Evolutionary conservation across 768 basidiomycete genomes (phyloP), one percentile per base, ranked within the genome.

Genomic region (Harrya chromipes): DNA sequence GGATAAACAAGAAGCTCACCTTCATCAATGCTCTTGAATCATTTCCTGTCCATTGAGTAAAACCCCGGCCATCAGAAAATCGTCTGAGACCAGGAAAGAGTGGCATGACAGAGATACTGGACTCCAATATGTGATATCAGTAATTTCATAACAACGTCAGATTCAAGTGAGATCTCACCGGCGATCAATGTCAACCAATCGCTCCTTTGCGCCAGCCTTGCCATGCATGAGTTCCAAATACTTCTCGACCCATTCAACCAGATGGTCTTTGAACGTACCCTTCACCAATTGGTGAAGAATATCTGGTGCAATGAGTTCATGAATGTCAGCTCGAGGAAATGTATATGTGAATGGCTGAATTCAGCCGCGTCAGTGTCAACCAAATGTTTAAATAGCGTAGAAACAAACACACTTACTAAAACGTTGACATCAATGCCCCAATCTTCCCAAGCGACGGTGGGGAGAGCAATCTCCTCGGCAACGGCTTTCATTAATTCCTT

Each of bases 21-120:
- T 72, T 72, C 69, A 72, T 72, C 4, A 72, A 52, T 0, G 60
- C 70, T 26, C 72, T 73, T 2, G 68, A 73, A 39, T 73, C 67
- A 43, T 72, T 59, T 1, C 68, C 69, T 0, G 69, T 72, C 71
- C 71, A 72, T 40, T 71, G 69, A 20, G 65, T 66, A 42, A 71
- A 71, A 2, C 55, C 45, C 0, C 47, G 49, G 1, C 70, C 69
- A 33, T 70, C 50, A 9, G 59, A 62, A 46, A 73, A 72, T 0
- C 57, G 51, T 6, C 57, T 53, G 1, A 69, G 53, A 1, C 63
- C 66, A 1, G 68, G 43, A 68, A 72, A 1, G 54, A 34, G n/a
- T n/a, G n/a, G n/a, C n/a, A n/a, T n/a, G n/a, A n/a, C n/a, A n/a
- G n/a, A n/a, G n/a, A n/a, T n/a, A n/a, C n/a, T n/a, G n/a, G 2